phyloP scores from a whole-genome alignment of 768 basidiomycete genomes.

The Scleroderma bovista region DNA sequence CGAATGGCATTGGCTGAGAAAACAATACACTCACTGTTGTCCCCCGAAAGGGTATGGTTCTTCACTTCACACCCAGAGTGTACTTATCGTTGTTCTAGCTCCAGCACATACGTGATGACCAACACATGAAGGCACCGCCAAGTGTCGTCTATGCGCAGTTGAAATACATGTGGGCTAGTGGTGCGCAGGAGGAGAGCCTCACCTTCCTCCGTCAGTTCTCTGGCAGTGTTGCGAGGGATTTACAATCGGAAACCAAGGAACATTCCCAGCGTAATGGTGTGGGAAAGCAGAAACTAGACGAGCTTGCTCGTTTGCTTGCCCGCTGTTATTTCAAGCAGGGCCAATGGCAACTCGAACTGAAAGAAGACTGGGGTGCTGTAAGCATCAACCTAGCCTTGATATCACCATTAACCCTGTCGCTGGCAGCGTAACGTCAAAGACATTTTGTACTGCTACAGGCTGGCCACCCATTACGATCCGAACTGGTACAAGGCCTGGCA shows the following conservation, averaged over 20 bases:
- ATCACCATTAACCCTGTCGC: slow-evolving; percentile 9
- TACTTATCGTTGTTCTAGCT: slow-evolving; percentile 20
- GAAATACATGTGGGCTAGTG: slow-evolving; percentile 93
- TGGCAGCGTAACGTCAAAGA: slow-evolving; percentile 70
- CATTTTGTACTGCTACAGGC: slow-evolving; percentile 77
- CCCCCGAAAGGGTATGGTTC: slow-evolving; percentile 57
- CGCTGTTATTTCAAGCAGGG: slow-evolving; percentile 96
- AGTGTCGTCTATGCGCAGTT: slow-evolving; percentile 95
- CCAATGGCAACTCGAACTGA: slow-evolving; percentile 84
- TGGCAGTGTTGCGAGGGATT: slow-evolving; percentile 64
- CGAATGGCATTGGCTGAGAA: slow-evolving; percentile 95
- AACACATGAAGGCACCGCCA: slow-evolving; percentile 74
- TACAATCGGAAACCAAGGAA: slow-evolving; percentile 56
- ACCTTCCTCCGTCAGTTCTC: slow-evolving; percentile 80
- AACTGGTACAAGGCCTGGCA: slow-evolving; percentile 99
- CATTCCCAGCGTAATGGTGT: slow-evolving; percentile 46
- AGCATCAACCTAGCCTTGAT: slow-evolving; percentile 23
- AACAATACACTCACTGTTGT: slow-evolving; percentile 87
- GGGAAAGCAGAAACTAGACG: slow-evolving; percentile 54
- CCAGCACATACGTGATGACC: slow-evolving; percentile 46
- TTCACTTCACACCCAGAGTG: not conserved
- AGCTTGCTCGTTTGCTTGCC: slow-evolving; percentile 84
- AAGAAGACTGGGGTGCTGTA: slow-evolving; percentile 76
- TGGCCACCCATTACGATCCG: slow-evolving; percentile 87
- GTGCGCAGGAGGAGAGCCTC: slow-evolving; percentile 73